Evolutionary conservation across 371 early-diverging fungal species (phyloP).

Genomic region (Polyrhizophydium stewartii): DNA sequence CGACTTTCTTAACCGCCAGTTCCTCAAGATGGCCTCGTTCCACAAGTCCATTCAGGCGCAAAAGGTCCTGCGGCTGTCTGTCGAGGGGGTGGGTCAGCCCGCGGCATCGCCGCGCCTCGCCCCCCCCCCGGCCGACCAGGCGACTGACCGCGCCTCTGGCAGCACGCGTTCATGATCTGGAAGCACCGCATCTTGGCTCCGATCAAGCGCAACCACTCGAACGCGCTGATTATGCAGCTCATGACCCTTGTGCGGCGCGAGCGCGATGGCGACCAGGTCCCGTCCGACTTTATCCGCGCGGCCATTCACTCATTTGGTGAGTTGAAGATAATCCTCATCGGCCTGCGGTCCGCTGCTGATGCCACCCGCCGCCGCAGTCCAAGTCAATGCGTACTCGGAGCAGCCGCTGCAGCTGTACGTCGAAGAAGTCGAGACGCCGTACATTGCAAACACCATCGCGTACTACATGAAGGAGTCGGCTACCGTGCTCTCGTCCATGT

Average conservation of each 20-base stretch:
- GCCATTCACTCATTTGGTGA: slow-evolving; percentile 32
- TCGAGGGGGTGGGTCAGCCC: slow-evolving; percentile 66
- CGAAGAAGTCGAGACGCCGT: slow-evolving; percentile 75
- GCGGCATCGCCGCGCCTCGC: too few relatives aligned
- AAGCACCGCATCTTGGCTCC: slow-evolving; percentile 59
- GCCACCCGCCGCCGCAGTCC: slow-evolving; percentile 38
- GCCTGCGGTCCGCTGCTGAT: background rate
- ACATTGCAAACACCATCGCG: slow-evolving; percentile 58
- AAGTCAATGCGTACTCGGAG: slow-evolving; percentile 64
- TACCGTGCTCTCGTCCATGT: slow-evolving; percentile 47
- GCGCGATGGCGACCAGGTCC: slow-evolving; percentile 61
- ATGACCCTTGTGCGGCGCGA: slow-evolving; percentile 66
- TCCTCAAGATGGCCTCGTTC: slow-evolving; percentile 8
- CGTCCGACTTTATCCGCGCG: slow-evolving; percentile 44
- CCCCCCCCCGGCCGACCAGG: too few relatives aligned
- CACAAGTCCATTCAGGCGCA: background rate
- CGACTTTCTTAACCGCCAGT: slow-evolving; percentile 66
- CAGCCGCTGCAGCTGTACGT: slow-evolving; percentile 69
- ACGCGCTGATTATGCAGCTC: slow-evolving; percentile 65
- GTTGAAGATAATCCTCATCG: slow-evolving; percentile 2
- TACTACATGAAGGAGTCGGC: slow-evolving; percentile 75
- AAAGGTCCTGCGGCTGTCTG: slow-evolving; percentile 35
- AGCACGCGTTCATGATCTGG: slow-evolving; percentile 75
- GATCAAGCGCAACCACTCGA: slow-evolving; percentile 58
- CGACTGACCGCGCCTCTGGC: background rate